Conservation (phyloP, 139 green algal genomes). For the Chlamydomonas schloesseri region DNA sequence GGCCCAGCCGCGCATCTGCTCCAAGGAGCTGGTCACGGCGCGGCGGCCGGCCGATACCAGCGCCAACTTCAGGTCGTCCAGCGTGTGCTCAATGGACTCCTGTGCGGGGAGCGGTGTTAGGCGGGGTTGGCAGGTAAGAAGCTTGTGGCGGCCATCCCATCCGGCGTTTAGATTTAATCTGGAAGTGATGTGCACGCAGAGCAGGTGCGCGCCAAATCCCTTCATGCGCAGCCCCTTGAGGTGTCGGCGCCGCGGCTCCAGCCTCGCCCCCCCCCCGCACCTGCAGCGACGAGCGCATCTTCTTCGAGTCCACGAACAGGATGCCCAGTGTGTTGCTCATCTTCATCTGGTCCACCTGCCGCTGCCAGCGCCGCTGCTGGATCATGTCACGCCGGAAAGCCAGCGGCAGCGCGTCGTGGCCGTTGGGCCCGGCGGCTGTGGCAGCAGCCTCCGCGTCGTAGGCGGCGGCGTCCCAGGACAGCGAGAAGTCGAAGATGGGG, state of each 20-base stretch:
- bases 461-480: slow-evolving; percentile 32
- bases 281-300: slow-evolving; percentile 55
- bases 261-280: neutral
- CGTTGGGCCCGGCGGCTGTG: neutral
- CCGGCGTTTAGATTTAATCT: too few relatives aligned
- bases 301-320: slow-evolving; percentile 73
- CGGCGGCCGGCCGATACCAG: neutral
- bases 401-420: neutral
- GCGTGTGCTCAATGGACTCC: slow-evolving; percentile 23
- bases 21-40: neutral
- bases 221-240: too few relatives aligned
- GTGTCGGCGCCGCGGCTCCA: too few relatives aligned
- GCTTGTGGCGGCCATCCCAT: too few relatives aligned
- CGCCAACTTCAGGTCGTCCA: slow-evolving; percentile 48
- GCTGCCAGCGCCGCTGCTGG: slow-evolving; percentile 49
- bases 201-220: too few relatives aligned
- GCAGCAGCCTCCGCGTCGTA: slow-evolving; percentile 17
- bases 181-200: too few relatives aligned
- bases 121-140: too few relatives aligned
- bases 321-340: slow-evolving; percentile 60
- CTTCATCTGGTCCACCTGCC: slow-evolving; percentile 76
- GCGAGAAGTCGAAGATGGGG: slow-evolving; percentile 23
- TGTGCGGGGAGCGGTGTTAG: neutral
- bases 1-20: slow-evolving; percentile 11
- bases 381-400: slow-evolving; percentile 47